Percentiles rank a stretch among this genome's conserved stretches.
phyloP scores from a whole-genome alignment of 768 basidiomycete genomes.

The Mrakia blollopis region DNA sequence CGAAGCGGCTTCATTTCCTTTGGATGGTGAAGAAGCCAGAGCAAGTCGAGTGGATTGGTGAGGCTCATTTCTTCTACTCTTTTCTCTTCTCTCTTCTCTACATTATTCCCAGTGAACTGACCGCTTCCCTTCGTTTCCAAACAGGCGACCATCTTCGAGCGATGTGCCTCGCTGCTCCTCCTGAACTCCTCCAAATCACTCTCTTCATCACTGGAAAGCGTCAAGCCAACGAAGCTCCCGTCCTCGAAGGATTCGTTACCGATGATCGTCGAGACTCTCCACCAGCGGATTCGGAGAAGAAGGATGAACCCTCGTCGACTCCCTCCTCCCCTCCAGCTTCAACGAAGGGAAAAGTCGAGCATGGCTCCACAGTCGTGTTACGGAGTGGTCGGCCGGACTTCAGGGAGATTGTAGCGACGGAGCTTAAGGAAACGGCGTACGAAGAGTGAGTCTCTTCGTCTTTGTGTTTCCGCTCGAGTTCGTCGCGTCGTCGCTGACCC shows the following conservation, averaged over 20 bases:
- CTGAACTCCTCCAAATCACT: slow-evolving; percentile 26
- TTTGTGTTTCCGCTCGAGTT: background rate
- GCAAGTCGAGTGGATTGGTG: background rate
- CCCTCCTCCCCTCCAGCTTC: background rate
- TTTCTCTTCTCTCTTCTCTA: background rate
- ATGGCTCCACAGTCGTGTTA: slow-evolving; percentile 13
- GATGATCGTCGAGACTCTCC: slow-evolving; percentile 20
- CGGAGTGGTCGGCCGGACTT: slow-evolving; percentile 30
- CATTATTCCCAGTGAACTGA: too few species aligned
- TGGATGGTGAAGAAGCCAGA: slow-evolving; percentile 34
- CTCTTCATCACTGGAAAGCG: slow-evolving; percentile 33
- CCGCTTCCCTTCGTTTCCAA: background rate
- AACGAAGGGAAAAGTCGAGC: background rate
- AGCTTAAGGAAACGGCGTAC: slow-evolving; percentile 24
- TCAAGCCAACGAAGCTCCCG: slow-evolving; percentile 16
- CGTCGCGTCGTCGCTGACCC: background rate
- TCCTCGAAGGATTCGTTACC: slow-evolving; percentile 30
- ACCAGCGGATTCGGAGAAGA: background rate
- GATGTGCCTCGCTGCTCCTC: slow-evolving; percentile 24
- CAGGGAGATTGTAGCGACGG: slow-evolving; percentile 18
- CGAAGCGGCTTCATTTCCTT: slow-evolving; percentile 22
- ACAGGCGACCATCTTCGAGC: slow-evolving; percentile 27
- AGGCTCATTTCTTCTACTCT: background rate
- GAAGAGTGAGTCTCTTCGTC: background rate
- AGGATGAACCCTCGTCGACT: background rate